A percentile compares a stretch with the other conserved stretches of the same genome.
Evolutionary conservation across 1,139 yeast genomes (phyloP).

Genomic region (Yamadazyma kanchanaburiensis): DNA sequence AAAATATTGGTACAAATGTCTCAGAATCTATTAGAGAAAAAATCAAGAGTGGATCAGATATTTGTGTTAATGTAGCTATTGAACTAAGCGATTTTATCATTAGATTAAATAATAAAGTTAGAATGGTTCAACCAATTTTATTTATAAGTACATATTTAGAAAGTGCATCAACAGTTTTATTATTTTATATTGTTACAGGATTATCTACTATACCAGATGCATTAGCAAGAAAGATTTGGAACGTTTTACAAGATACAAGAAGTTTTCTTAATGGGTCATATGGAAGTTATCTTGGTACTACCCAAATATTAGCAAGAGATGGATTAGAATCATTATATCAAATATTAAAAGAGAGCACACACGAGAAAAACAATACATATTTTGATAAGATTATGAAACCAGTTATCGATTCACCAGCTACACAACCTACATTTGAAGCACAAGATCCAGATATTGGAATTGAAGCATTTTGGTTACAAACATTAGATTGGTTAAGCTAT

Average conservation of each 20-base stretch:
- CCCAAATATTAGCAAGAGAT: constrained; percentile 11
- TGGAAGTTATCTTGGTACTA: constrained; percentile 11
- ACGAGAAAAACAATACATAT: constrained; percentile 5
- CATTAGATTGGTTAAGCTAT: constrained; percentile 10
- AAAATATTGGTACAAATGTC: constrained; percentile 5
- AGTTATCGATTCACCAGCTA: constrained; percentile 4
- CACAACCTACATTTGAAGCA: constrained; percentile 1
- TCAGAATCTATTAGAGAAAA: constrained; percentile 6
- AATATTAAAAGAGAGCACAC: constrained; percentile 4
- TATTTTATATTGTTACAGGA: constrained; percentile 11
- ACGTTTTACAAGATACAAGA: constrained; percentile 9
- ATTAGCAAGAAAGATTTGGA: constrained; percentile 10
- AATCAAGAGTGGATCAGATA: constrained; percentile 9
- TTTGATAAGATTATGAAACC: constrained; percentile 11
- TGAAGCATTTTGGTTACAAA: constrained; percentile 11
- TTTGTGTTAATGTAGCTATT: constrained; percentile 10
- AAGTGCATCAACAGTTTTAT: constrained; percentile 11
- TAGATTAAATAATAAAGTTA: constrained; percentile 8
- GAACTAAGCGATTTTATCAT: constrained; percentile 10
- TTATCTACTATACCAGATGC: constrained; percentile 7
- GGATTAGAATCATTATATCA: constrained; percentile 9
- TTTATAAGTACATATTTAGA: constrained; percentile 12
- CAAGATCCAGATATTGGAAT: constrained; percentile 6
- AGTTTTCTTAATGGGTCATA: constrained; percentile 12
- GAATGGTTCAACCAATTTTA: constrained; percentile 11